Evolutionary conservation across 75 land plant genomes (phyloP).

Genomic region (Selaginella moellendorffii): DNA sequence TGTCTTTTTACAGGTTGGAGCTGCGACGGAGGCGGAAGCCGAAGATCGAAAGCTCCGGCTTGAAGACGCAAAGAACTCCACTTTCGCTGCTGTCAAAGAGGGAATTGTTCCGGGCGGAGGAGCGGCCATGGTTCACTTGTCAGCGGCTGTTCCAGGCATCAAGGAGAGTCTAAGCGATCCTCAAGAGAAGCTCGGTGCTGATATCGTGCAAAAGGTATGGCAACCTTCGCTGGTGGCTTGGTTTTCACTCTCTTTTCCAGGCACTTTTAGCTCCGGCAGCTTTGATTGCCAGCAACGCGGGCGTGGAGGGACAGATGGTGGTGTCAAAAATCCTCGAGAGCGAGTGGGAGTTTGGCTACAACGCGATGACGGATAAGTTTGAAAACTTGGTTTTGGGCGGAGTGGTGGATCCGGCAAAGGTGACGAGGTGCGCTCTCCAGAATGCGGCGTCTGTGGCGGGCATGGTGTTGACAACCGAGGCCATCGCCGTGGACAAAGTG

Average conservation of each 20-base stretch:
- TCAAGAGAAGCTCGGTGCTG: constrained; percentile 83
- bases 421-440: constrained; percentile 68
- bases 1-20: constrained; percentile 59
- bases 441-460: constrained; percentile 87
- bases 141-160: constrained; percentile 46
- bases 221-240: not conserved
- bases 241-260: constrained; percentile 22
- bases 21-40: constrained; percentile 76
- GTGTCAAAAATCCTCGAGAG: constrained; percentile 49
- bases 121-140: constrained; percentile 67
- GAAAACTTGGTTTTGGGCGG: constrained; percentile 64
- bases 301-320: constrained; percentile 58
- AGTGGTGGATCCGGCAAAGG: constrained; percentile 69
- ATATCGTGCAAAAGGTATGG: constrained; percentile 68
- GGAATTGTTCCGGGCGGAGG: constrained; percentile 97
- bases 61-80: constrained; percentile 92
- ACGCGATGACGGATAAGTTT: constrained; percentile 59
- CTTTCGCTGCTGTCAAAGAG: constrained; percentile 79
- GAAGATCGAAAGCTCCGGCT: constrained; percentile 78
- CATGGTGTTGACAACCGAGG: constrained; percentile 73
- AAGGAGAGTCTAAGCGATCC: constrained; percentile 42
- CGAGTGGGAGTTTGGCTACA: constrained; percentile 54
- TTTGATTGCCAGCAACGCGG: constrained; percentile 69
- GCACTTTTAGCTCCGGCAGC: constrained; percentile 73
- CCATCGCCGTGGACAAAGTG: constrained; percentile 56